These are phyloP conservation scores for Pleurotus citrinopileatus DNA, from an alignment of 768 basidiomycete genomes.

Conservation along the genomic window DNA sequence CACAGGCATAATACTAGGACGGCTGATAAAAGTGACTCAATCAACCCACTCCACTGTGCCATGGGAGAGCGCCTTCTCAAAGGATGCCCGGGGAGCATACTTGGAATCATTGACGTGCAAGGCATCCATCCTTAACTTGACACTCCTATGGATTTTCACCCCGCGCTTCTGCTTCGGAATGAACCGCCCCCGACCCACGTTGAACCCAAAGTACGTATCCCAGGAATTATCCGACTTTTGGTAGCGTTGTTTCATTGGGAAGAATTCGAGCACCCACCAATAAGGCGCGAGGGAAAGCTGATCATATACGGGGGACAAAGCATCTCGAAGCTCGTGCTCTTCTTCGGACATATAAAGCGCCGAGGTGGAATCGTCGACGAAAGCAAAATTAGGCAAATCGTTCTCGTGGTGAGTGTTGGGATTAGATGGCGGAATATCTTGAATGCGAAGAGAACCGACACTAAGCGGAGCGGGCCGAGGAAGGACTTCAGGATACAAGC, in stretches of 20 bases:
- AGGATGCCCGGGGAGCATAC: slow-evolving; percentile 36
- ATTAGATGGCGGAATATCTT: slow-evolving; percentile 14
- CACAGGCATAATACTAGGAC: too few relatives aligned
- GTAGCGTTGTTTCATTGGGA: slow-evolving; percentile 34
- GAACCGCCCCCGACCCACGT: slow-evolving; percentile 34
- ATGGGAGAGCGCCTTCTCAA: slow-evolving; percentile 24
- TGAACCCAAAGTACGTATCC: slow-evolving; percentile 23
- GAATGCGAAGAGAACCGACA: slow-evolving; percentile 16
- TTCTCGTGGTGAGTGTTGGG: not conserved
- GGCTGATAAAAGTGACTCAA: slow-evolving; percentile 16
- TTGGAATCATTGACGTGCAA: slow-evolving; percentile 27
- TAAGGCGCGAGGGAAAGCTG: slow-evolving; percentile 33
- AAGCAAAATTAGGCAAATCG: not conserved
- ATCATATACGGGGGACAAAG: slow-evolving; percentile 47
- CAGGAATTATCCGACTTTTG: slow-evolving; percentile 31
- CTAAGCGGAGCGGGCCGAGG: slow-evolving; percentile 28
- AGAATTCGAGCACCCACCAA: slow-evolving; percentile 66
- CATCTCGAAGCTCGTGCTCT: slow-evolving; percentile 51
- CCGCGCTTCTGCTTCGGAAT: slow-evolving; percentile 37
- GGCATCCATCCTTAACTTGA: slow-evolving; percentile 54
- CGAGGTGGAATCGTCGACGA: not conserved
- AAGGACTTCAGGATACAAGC: slow-evolving; percentile 31
- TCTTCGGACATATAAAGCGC: slow-evolving; percentile 32
- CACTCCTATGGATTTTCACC: slow-evolving; percentile 46
- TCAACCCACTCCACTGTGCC: slow-evolving; percentile 31